Evolutionary conservation across 495 filamentous ascomycete species (phyloP).

Genomic region (Glarea lozoyensis): DNA sequence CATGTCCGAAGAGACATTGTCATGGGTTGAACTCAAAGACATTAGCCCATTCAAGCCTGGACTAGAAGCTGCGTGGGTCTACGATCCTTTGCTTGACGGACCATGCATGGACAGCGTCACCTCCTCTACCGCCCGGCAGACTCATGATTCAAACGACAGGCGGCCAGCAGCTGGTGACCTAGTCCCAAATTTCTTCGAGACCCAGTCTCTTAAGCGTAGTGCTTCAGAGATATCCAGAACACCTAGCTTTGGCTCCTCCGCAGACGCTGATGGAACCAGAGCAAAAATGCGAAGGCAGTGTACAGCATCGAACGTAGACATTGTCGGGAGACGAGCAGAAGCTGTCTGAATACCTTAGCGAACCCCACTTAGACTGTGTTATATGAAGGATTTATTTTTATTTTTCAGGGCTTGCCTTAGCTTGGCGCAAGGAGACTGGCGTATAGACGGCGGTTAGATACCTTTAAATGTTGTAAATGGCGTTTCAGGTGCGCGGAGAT

Average conservation of each 20-base stretch:
- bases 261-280: conserved; percentile 10
- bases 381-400: no score
- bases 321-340: conserved; percentile 14
- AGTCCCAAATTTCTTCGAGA: conserved; percentile 28
- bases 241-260: conserved; percentile 30
- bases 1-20: conserved; percentile 38
- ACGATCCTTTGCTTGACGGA: conserved; percentile 37
- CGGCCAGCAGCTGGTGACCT: conserved; percentile 40
- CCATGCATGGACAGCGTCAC: conserved; percentile 4
- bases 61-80: conserved; percentile 40
- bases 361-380: no score
- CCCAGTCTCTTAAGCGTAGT: conserved; percentile 31
- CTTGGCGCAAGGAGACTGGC: no score
- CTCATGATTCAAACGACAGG: conserved; percentile 24
- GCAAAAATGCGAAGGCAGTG: conserved; percentile 14
- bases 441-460: no score
- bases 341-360: no score
- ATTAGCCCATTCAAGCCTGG: conserved; percentile 37
- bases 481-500: no score
- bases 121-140: not conserved
- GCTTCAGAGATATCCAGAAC: conserved; percentile 39
- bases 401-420: no score
- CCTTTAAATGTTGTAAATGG: no score
- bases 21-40: conserved; percentile 33
- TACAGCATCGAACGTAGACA: conserved; percentile 13